A percentile compares a stretch with the other conserved stretches of the same genome.
Conservation (phyloP, 768 basidiomycete species). For the Tephrocybe sp. region DNA sequence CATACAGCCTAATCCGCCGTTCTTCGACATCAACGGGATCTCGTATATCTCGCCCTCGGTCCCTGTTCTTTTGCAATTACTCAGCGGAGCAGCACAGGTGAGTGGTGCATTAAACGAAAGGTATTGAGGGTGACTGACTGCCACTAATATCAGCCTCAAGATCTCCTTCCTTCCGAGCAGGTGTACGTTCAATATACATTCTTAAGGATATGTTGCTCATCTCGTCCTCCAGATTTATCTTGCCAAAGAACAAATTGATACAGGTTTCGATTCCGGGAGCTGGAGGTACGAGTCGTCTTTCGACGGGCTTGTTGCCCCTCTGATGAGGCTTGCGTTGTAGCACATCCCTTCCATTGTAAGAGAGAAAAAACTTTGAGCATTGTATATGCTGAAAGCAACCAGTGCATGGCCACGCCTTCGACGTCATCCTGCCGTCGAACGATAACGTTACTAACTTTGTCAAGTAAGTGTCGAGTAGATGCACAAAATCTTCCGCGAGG, state of each 20-base stretch:
- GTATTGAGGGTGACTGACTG: background rate
- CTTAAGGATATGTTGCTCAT: background rate
- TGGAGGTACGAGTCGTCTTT: constrained; percentile 21
- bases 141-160: constrained; percentile 28
- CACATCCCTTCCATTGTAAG: constrained; percentile 33
- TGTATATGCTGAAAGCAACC: background rate
- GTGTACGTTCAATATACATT: constrained; percentile 12
- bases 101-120: background rate
- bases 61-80: constrained; percentile 53
- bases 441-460: constrained; percentile 25
- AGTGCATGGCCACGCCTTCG: constrained; percentile 33
- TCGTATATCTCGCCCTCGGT: constrained; percentile 39
- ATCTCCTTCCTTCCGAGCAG: constrained; percentile 43
- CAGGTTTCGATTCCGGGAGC: constrained; percentile 29
- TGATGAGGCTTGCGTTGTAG: background rate
- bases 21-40: constrained; percentile 31
- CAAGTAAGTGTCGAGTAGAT: constrained; percentile 20
- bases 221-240: constrained; percentile 4
- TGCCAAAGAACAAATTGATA: constrained; percentile 20
- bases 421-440: constrained; percentile 25
- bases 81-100: constrained; percentile 41
- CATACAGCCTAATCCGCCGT: constrained; percentile 27
- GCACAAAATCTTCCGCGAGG: constrained; percentile 39
- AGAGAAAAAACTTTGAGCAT: background rate
- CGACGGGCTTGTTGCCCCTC: background rate